Base-by-base conservation (phyloP, 345 rosid genomes). In the Arabis alpina region DNA sequence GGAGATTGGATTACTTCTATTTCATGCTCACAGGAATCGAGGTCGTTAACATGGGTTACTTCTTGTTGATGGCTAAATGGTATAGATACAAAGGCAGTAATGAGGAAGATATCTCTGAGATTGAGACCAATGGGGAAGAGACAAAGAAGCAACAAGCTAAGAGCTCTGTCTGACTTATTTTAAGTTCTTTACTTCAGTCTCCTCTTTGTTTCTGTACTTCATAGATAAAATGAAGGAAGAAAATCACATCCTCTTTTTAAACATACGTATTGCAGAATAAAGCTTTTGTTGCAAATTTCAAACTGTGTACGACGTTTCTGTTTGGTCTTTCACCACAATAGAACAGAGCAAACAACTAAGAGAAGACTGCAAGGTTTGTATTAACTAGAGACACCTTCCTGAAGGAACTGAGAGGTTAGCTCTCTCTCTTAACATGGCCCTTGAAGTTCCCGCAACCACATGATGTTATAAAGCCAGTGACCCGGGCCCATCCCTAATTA, bases 401-500 rank as follows among this genome's bases (percentile, higher is more conserved):
- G 7, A 32, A 32, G 54, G 2, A 30, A 42, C 19, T 60, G 51
- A 60, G 51, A 60, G n/a, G n/a, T 8, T 25, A 41, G 23, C 11
- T 45, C 15, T 16, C 42, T 10, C 30, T 27, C 32, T 28, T 96
- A 10, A 92, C 94, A n/a, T 89, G 98, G 62, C 94, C 98, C 72
- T 89, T 83, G 87, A 16, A 91, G 93, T 65, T 91, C 97, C 61
- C 93, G 82, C 82, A 87, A 73, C 86, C 97, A 83, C 56, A 89
- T 76, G 61, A 94, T 78, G 77, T 94, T 94, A 58, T 89, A 94
- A 42, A 94, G 93, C 99, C 99, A 94, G 66, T 87, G 48, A 94
- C 97, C 12, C 97, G 98, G 4, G 97, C 99, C 99, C 99, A 94
- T 64, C 97, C 96, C 99, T 97, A 94, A 91, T 91, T 51, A 94